These are phyloP conservation scores for Gomphus sp. DNA, from an alignment of 1,284 basidiomycete genomes.

Conservation along the genomic window DNA sequence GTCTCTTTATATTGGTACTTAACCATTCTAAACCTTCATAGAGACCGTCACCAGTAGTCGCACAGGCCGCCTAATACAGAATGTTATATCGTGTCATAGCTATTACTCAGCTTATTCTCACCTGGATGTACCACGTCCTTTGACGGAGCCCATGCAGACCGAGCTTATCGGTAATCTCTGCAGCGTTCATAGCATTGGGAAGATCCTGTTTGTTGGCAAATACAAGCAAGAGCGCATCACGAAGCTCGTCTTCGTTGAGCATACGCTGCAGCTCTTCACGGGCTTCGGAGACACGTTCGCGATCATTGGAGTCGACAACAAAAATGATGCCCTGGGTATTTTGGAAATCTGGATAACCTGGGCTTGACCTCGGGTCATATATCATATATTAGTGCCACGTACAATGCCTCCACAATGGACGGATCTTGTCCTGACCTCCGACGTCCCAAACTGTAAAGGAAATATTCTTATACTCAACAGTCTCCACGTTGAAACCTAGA, in stretches of 20 bases:
- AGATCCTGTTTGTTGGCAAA: slow-evolving; percentile 99
- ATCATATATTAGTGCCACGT: slow-evolving; percentile 25
- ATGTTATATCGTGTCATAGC: neutral
- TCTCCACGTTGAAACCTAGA: slow-evolving; percentile 95
- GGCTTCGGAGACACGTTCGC: slow-evolving; percentile 98
- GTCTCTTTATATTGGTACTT: slow-evolving; percentile 83
- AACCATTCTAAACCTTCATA: slow-evolving; percentile 98
- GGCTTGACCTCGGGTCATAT: neutral
- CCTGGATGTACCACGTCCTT: slow-evolving; percentile 99
- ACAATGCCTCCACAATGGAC: slow-evolving; percentile 99
- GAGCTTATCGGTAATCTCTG: slow-evolving; percentile 99
- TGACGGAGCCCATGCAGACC: slow-evolving; percentile 95
- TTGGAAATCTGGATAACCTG: slow-evolving; percentile 79
- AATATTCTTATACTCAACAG: slow-evolving; percentile 89
- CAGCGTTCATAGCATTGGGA: slow-evolving; percentile 99
- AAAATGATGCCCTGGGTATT: slow-evolving; percentile 99
- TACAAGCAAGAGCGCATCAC: slow-evolving; percentile 96
- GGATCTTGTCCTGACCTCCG: slow-evolving; percentile 82
- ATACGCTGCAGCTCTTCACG: slow-evolving; percentile 99
- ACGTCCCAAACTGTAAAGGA: slow-evolving; percentile 90
- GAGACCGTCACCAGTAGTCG: slow-evolving; percentile 96
- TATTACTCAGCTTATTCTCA: slow-evolving; percentile 25
- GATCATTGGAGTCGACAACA: slow-evolving; percentile 99
- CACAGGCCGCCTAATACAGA: slow-evolving; percentile 77
- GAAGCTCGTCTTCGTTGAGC: slow-evolving; percentile 99